Conservation (phyloP, 257 asterid species). For the Gentiana macrophylla region DNA sequence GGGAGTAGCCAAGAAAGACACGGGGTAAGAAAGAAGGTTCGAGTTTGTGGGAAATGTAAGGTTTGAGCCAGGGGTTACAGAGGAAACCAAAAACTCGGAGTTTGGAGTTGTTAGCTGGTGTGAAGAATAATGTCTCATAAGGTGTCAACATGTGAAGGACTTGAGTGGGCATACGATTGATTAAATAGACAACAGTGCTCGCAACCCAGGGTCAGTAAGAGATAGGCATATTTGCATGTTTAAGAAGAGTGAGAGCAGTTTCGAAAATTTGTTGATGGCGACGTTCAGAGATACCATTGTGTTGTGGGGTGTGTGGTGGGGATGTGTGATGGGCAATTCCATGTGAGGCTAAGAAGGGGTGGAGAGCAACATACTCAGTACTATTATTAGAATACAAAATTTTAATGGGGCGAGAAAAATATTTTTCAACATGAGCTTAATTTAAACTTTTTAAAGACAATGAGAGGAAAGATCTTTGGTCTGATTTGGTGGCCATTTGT, state of each 20-base stretch:
- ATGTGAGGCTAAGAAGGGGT: not conserved
- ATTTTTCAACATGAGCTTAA: constrained; percentile 1
- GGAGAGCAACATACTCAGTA: not conserved
- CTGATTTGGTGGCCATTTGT: too few relatives aligned
- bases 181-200: not conserved
- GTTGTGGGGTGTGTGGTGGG: not conserved
- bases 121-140: too few relatives aligned
- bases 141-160: not conserved
- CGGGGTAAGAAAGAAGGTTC: not conserved
- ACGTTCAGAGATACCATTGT: not conserved
- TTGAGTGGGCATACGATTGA: not conserved
- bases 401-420: not conserved
- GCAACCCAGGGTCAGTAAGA: not conserved
- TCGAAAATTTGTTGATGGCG: not conserved
- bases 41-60: not conserved
- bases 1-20: not conserved
- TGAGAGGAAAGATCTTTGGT: too few relatives aligned
- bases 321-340: not conserved
- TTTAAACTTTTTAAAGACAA: too few relatives aligned
- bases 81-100: too few relatives aligned
- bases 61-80: not conserved
- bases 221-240: not conserved
- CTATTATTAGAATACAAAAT: constrained; percentile 2
- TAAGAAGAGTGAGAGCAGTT: not conserved
- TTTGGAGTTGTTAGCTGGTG: not conserved